These are phyloP conservation scores for Metschnikowia picachoensis DNA, from an alignment of 805 yeast genomes.

Conservation along the genomic window DNA sequence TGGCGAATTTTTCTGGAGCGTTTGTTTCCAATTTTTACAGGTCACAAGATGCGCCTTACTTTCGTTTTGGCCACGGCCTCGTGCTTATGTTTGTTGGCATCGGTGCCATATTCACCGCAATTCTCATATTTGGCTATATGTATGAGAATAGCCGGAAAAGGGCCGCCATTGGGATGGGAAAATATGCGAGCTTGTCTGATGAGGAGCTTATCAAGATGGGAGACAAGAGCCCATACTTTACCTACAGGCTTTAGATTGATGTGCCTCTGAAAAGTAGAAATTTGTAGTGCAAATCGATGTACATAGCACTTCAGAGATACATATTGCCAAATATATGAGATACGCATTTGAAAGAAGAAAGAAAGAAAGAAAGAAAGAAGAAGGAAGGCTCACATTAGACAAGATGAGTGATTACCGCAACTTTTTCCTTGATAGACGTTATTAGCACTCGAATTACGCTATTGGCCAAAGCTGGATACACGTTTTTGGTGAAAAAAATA, in stretches of 20 bases:
- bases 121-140: constrained; percentile 1
- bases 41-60: constrained; percentile 25
- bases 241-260: constrained; percentile 19
- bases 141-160: constrained; percentile 11
- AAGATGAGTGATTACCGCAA: no score
- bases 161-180: constrained; percentile 19
- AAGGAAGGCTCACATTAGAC: no score
- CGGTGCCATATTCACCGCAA: constrained; percentile 17
- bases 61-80: constrained; percentile 29
- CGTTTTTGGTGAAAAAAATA: no score
- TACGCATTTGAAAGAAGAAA: not conserved
- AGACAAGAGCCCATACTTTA: constrained; percentile 39
- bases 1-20: constrained; percentile 38
- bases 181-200: constrained; percentile 24
- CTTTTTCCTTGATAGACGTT: no score
- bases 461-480: no score
- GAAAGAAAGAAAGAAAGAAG: no score
- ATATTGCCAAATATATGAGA: no score
- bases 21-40: constrained; percentile 33
- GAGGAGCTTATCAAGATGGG: constrained; percentile 35
- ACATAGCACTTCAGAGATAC: no score
- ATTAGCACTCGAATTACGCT: no score
- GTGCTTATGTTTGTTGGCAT: constrained; percentile 29
- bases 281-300: no score
- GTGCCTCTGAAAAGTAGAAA: no score